phyloP scores from a whole-genome alignment of 257 asterid species.

The Solanum bulbocastanum region DNA sequence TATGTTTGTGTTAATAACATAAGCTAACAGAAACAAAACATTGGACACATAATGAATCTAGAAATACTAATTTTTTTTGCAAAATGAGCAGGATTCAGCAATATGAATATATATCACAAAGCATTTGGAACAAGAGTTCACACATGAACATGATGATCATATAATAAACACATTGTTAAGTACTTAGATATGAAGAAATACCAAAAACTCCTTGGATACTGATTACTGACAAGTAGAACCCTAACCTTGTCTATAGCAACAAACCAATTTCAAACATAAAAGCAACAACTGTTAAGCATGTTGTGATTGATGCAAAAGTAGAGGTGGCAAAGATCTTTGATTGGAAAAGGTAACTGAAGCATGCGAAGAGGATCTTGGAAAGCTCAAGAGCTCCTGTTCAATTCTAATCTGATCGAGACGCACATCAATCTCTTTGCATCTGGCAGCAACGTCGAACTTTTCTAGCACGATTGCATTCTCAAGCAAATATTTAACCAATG shows the following conservation, averaged over 20 bases:
- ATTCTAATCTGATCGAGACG: background rate
- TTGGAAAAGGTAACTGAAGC: background rate
- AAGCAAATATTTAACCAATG: background rate
- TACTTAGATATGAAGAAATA: background rate
- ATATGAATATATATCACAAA: background rate
- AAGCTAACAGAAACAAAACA: background rate
- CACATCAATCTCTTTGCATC: background rate
- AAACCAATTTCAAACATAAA: background rate
- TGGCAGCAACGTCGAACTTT: background rate
- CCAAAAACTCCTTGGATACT: background rate
- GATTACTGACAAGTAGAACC: background rate
- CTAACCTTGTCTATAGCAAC: background rate
- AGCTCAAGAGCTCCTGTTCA: background rate
- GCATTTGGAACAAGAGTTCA: background rate
- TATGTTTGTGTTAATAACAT: background rate
- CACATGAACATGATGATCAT: background rate
- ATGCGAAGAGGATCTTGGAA: background rate
- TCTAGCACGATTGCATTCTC: background rate
- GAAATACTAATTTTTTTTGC: background rate
- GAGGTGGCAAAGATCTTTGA: background rate
- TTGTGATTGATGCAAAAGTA: background rate
- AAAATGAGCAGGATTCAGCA: background rate
- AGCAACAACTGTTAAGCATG: background rate
- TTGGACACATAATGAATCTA: background rate
- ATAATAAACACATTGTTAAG: background rate